phyloP scores from a whole-genome alignment of 2,329 filamentous ascomycete species.

The Verticillium alfalfae region DNA sequence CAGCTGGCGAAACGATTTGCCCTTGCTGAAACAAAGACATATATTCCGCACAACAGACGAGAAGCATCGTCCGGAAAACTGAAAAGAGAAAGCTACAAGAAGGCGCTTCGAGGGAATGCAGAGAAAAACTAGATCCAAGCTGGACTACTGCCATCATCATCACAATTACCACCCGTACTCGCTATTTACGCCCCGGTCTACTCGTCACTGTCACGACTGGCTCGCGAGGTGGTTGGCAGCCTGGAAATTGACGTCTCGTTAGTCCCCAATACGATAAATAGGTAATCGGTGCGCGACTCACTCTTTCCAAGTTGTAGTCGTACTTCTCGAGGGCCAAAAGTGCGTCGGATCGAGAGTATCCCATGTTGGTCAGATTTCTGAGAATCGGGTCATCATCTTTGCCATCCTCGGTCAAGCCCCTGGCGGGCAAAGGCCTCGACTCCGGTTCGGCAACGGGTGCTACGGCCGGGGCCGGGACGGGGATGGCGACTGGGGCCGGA shows the following conservation, averaged over 20 bases:
- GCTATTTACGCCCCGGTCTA: not conserved
- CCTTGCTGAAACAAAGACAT: not conserved
- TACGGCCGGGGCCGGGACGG: not conserved
- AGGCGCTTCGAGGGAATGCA: not conserved
- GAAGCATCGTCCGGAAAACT: not conserved
- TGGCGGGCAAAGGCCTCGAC: not conserved
- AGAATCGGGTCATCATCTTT: conserved; percentile 88
- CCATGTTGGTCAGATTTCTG: conserved; percentile 86
- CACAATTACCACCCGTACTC: not conserved
- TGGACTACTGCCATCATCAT: not conserved
- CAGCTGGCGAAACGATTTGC: not conserved
- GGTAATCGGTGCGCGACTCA: conserved; percentile 38
- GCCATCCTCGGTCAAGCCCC: conserved; percentile 30
- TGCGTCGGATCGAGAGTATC: conserved; percentile 69
- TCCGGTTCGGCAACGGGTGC: not conserved
- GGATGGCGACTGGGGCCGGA: conserved; percentile 7
- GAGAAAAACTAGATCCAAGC: not conserved
- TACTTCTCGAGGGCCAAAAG: conserved; percentile 83
- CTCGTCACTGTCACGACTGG: conserved; percentile 33
- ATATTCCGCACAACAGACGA: not conserved
- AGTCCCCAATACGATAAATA: not conserved
- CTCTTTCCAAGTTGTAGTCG: conserved; percentile 94
- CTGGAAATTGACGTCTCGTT: conserved; percentile 18
- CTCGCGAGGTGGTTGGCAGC: conserved; percentile 52
- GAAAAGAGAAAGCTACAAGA: not conserved